Evolutionary conservation across 257 asterid species (phyloP), one percentile per base, ranked within the genome.

Genomic region (Capsicum baccatum): DNA sequence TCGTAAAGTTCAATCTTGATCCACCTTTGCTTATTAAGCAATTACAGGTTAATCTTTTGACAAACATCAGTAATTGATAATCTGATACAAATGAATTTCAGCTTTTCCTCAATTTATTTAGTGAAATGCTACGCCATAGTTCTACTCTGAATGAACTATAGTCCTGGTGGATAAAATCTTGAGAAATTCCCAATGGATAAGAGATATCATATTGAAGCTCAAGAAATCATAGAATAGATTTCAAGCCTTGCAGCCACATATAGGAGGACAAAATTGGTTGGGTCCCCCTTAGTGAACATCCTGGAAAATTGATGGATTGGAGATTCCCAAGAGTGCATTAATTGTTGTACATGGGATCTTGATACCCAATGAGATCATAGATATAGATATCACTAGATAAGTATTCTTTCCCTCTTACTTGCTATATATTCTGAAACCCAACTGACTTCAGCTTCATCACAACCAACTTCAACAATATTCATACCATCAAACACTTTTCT

Each of bases 331-430:
- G 2, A 12, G 64, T 5, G 14, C 83, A 58, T 19, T 47, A 19
- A 48, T 6, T 60, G 74, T 14, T 64, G 4, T 3, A 19, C 10
- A 17, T 42, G 58, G 50, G 33, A 80, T 58, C 59, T 60, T 64
- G 44, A 58, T 48, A 11, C 12, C 74, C 83, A 80, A 80, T 60
- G 59, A 80, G 42, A 60, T 60, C 1, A 6, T 6, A 39, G 19
- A 42, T 80, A 58, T 58, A 10, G 47, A 80, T 42, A 44, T 80
- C 21, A 74, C 47, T n/a, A 60, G 83, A 80, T 80, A 80, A 80
- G 47, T 47, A 60, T 15, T 64, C 15, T 80, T 15, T 64, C 15
- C 42, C 44, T 13, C 37, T 59, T 26, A 17, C 16, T 11, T 3
- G 15, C 59, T 60, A 44, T 63, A 37, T 47, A 59, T 80, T 16